Base-by-base conservation (phyloP, 2,329 filamentous ascomycete genomes). In the Geosmithia putterillii region DNA sequence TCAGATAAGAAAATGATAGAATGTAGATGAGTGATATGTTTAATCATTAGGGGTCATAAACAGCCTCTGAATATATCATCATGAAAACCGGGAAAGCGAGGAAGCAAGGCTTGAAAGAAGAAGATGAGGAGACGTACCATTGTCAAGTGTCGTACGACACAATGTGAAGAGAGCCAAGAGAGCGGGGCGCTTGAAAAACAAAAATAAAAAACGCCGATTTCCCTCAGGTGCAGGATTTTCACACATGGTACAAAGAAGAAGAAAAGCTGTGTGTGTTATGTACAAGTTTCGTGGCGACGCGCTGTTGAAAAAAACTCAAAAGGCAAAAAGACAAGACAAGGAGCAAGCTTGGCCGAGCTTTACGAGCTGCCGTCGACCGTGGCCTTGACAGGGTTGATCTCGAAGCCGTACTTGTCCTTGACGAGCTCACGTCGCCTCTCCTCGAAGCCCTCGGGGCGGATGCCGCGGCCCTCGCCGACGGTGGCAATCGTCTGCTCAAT, bases 381-480 rank as follows among this genome's bases (percentile, higher is more conserved):
- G 38, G 73, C 69, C 45, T 63, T 73, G 51, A 81, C 76, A 44
- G 79, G 74, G 56, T 82, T 76, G 57, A 95, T 80, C 51, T 94
- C 87, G 56, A 94, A 77, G 46, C 88, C 87, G 57, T 95, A 95
- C 63, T 81, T 86, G 65, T 87, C 81, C 74, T 86, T 81, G 62
- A 95, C 74, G 54, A 86, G 76, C 67, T 88, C 72, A 51, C 79
- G 77, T 62, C 89, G 80, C 62, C 89, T 74, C 70, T 94, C 86
- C 53, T 86, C 83, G 59, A 92, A 95, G 42, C 86, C 86, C 15
- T 84, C 81, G 36, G 76, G 83, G 52, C 81, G 74, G 54, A 95
- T 74, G 90, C 86, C 86, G 76, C 88, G 77, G 51, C 87, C 87
- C 70, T 95, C 89, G 43, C 88, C 89, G 54, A 95, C 58, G 56